phyloP scores from a whole-genome alignment of 2,329 filamentous ascomycete genomes.

The Pseudopithomyces maydicus region DNA sequence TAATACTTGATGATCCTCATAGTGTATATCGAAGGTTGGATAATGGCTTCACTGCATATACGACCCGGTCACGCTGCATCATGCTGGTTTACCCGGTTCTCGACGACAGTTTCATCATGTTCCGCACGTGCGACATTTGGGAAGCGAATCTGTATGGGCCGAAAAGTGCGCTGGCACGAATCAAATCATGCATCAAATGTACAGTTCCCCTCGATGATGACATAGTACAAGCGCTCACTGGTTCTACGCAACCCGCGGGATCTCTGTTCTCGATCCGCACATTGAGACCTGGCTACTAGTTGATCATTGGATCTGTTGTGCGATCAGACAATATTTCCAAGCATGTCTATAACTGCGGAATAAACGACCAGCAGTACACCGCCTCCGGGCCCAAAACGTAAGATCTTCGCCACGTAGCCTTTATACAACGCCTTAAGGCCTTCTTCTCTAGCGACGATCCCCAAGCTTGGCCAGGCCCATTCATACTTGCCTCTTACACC shows the following conservation, averaged over 20 bases:
- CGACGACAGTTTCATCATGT: neutral
- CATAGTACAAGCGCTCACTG: neutral
- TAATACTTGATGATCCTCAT: neutral
- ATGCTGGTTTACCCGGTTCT: constrained; percentile 7
- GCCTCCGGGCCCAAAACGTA: constrained; percentile 37
- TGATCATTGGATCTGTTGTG: neutral
- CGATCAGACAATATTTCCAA: constrained; percentile 20
- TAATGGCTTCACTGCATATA: neutral
- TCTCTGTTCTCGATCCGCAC: neutral
- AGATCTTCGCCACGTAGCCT: constrained; percentile 36
- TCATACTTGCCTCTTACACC: constrained; percentile 32
- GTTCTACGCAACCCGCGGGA: neutral
- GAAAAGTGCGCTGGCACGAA: neutral
- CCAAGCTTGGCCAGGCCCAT: constrained; percentile 37
- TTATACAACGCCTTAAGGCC: constrained; percentile 36
- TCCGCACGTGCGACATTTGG: neutral
- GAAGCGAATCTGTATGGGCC: neutral
- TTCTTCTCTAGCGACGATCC: constrained; percentile 32
- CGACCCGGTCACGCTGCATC: neutral
- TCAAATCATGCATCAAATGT: neutral
- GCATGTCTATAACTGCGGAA: constrained; percentile 29
- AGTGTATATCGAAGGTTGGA: constrained; percentile 5
- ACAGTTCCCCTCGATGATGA: neutral
- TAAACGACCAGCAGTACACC: constrained; percentile 37
- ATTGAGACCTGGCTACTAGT: neutral